Evolutionary conservation across 768 basidiomycete genomes (phyloP).

Genomic region (Pulveroboletus sp.): DNA sequence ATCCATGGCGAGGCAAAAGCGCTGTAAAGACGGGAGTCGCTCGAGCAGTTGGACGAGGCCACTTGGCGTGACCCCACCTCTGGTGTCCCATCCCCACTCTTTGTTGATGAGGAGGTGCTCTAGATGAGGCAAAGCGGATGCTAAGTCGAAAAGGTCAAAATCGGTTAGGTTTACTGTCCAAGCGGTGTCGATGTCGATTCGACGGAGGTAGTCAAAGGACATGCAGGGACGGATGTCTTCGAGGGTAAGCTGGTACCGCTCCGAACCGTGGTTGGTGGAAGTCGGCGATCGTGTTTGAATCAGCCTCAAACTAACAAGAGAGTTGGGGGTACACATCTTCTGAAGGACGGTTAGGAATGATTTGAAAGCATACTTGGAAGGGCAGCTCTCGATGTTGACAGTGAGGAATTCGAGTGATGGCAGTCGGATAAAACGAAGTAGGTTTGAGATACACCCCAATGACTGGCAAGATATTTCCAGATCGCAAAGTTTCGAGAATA

Average conservation of each 20-base stretch:
- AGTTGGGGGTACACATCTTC: slow-evolving; percentile 6
- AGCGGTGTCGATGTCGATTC: slow-evolving; percentile 9
- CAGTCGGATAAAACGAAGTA: slow-evolving; percentile 1
- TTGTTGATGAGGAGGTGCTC: slow-evolving; percentile 16
- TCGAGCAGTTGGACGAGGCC: slow-evolving; percentile 17
- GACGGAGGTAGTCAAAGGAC: slow-evolving; percentile 10
- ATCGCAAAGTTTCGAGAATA: slow-evolving; percentile 9
- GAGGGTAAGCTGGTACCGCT: slow-evolving; percentile 11
- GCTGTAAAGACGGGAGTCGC: not conserved
- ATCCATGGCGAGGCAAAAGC: slow-evolving; percentile 9
- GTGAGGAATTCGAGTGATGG: slow-evolving; percentile 9
- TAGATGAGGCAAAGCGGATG: slow-evolving; percentile 17
- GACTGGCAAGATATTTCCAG: slow-evolving; percentile 11
- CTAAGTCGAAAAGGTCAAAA: slow-evolving; percentile 10
- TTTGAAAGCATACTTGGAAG: slow-evolving; percentile 5
- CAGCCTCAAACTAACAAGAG: slow-evolving; percentile 6
- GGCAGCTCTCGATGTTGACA: slow-evolving; percentile 8
- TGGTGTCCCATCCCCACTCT: slow-evolving; percentile 18
- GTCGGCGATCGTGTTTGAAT: slow-evolving; percentile 8
- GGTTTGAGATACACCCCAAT: not conserved
- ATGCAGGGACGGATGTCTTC: slow-evolving; percentile 18
- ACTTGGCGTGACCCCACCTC: slow-evolving; percentile 14
- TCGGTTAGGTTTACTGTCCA: slow-evolving; percentile 12
- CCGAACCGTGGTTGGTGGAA: not conserved
- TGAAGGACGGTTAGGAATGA: slow-evolving; percentile 3